Conservation (phyloP, 73 alveolate genomes). For the Tetrahymena borealis region DNA sequence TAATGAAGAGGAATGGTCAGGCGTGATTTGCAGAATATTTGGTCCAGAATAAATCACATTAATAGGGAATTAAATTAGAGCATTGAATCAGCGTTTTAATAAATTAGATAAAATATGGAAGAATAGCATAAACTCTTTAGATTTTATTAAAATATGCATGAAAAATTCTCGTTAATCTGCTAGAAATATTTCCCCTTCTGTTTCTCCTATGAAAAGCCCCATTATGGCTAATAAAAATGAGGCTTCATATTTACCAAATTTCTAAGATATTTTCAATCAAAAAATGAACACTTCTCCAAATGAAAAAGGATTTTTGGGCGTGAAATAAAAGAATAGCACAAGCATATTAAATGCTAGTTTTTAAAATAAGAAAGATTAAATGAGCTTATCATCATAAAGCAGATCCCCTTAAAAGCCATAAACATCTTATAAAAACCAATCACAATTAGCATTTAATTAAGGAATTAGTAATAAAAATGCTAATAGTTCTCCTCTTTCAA, state of each 20-base stretch:
- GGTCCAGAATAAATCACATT: background rate
- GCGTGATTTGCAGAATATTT: background rate
- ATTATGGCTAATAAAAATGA: too few species aligned
- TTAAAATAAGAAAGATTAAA: background rate
- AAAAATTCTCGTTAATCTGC: background rate
- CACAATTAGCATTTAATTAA: background rate
- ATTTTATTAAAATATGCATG: background rate
- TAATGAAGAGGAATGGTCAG: slow-evolving; percentile 2
- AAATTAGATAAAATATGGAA: background rate
- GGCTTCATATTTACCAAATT: too few species aligned
- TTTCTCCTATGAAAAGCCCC: background rate
- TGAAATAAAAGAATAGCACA: background rate
- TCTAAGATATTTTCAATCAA: too few species aligned
- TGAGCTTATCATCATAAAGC: background rate
- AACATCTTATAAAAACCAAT: background rate
- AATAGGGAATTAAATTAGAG: background rate
- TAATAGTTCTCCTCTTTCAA: background rate
- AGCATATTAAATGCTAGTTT: background rate
- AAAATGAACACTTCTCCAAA: background rate
- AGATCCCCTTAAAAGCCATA: background rate
- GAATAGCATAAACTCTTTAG: background rate
- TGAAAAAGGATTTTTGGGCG: background rate
- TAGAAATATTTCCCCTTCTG: background rate
- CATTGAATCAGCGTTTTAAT: background rate
- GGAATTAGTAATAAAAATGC: background rate